Evolutionary conservation across 2,329 filamentous ascomycete species (phyloP), one percentile per base, ranked within the genome.

Genomic region (Colletotrichum limetticola): DNA sequence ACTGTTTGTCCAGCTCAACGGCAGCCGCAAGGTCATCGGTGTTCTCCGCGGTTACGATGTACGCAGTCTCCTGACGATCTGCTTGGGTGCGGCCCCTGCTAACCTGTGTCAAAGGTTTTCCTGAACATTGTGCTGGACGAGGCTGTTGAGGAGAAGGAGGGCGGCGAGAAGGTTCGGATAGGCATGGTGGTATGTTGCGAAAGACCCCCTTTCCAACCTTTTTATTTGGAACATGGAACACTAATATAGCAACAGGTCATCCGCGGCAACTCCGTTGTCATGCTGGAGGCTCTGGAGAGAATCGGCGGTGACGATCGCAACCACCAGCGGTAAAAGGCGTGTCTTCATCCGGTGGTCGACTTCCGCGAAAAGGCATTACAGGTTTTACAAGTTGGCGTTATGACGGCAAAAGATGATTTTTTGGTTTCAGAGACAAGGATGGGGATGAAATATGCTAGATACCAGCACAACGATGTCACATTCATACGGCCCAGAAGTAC

Each of bases 51-150:
- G 97, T 73, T 99, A 98, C 84, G 97, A 99, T 91, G 97, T 98
- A 86, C 76, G 93, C 60, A 19, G 8, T 22, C 35, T 19, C 19
- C 32, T 11, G n/a, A 26, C 52, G 1, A 22, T 4, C 46, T 53
- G 4, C 22, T 14, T 24, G 16, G 28, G n/a, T 26, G 8, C 30
- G 28, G 24, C 14, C 11, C 28, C 4, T 62, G 76, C 78, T 83
- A 64, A 78, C 59, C 6, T 26, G n/a, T 4, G 8, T 11, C 6
- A 4, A 77, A 98, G 96, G 95, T 98, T 75, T 99, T 98, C 86
- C 88, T 99, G 80, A 99, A 99, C 86, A 95, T 99, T 81, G 97
- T 99, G 56, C 90, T 99, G 28, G 97, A 99, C 83, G 97, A 99
- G 78, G 96, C 97, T 24, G 91, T 98, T 59, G 97, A 99, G 83